Percentiles rank a stretch among this genome's conserved stretches.
Conservation (phyloP, 768 basidiomycete genomes). For the Kwoniella europaea region DNA sequence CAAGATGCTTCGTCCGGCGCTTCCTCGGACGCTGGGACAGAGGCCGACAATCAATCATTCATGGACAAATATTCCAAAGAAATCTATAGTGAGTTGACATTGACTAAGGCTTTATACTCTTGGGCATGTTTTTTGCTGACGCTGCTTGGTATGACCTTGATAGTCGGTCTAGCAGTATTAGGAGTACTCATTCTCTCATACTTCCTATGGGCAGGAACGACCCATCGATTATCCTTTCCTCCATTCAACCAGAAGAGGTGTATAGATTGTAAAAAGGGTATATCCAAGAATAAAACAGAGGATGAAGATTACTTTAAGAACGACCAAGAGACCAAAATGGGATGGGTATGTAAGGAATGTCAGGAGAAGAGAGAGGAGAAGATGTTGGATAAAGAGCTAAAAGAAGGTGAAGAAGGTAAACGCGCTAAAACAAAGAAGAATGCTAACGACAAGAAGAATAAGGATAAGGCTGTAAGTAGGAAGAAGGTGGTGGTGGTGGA, state of each 20-base stretch:
- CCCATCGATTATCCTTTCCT: constrained; percentile 13
- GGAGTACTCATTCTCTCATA: constrained; percentile 2
- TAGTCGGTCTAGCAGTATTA: constrained; percentile 20
- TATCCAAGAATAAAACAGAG: constrained; percentile 3
- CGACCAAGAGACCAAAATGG: not conserved
- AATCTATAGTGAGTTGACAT: constrained; percentile 20
- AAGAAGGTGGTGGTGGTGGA: not conserved
- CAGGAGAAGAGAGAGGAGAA: constrained; percentile 13
- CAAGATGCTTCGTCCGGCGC: not conserved
- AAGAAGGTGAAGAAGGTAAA: constrained; percentile 1
- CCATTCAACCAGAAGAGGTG: constrained; percentile 26
- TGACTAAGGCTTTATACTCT: too few species aligned
- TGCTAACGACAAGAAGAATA: not conserved
- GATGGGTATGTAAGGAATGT: constrained; percentile 16
- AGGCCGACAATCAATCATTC: constrained; percentile 10
- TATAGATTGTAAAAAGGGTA: constrained; percentile 15
- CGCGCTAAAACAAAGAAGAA: not conserved
- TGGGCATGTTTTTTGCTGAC: too few species aligned
- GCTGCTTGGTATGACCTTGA: too few species aligned
- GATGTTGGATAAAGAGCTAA: constrained; percentile 5
- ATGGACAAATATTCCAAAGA: constrained; percentile 16
- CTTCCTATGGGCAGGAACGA: constrained; percentile 18
- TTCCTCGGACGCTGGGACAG: too few species aligned
- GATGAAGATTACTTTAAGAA: constrained; percentile 22
- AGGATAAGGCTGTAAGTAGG: not conserved